Percentiles rank a stretch among this genome's conserved stretches.
phyloP scores from a whole-genome alignment of 2,329 filamentous ascomycete genomes.

The Venturia effusa region DNA sequence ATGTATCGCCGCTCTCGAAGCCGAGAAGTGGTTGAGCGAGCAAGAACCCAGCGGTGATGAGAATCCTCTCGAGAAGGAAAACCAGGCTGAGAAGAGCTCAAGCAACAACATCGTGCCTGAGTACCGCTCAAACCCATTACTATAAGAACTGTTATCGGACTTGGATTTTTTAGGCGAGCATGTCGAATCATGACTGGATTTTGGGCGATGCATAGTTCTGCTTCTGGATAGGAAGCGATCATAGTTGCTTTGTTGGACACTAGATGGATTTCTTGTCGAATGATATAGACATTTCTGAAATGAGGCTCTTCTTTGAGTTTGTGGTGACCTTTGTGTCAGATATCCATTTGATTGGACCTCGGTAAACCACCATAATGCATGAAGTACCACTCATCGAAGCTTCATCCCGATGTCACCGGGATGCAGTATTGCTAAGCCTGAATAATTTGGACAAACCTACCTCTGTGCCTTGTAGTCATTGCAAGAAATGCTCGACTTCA shows the following conservation, averaged over 20 bases:
- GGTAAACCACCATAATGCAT: too few species aligned
- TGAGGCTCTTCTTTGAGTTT: neutral
- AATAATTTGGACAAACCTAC: too few species aligned
- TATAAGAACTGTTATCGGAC: slow-evolving; percentile 27
- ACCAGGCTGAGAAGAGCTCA: slow-evolving; percentile 39
- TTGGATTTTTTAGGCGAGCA: neutral
- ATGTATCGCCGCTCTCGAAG: slow-evolving; percentile 90
- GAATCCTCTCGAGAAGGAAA: slow-evolving; percentile 36
- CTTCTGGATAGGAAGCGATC: neutral
- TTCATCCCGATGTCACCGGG: too few species aligned
- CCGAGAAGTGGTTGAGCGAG: slow-evolving; percentile 73
- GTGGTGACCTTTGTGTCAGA: neutral
- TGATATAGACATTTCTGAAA: neutral
- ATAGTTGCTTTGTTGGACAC: neutral
- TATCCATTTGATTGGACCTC: too few species aligned
- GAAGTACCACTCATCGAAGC: neutral
- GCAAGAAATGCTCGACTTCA: too few species aligned
- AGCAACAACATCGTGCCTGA: slow-evolving; percentile 46
- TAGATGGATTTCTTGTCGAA: neutral
- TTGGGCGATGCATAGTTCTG: neutral
- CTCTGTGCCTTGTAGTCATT: too few species aligned
- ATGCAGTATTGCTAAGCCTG: too few species aligned
- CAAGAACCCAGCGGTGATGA: slow-evolving; percentile 30
- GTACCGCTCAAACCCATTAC: slow-evolving; percentile 53
- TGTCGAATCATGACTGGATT: neutral